Conservation (phyloP, 2,329 filamentous ascomycete genomes). For the Dothiorella sarmentorum region DNA sequence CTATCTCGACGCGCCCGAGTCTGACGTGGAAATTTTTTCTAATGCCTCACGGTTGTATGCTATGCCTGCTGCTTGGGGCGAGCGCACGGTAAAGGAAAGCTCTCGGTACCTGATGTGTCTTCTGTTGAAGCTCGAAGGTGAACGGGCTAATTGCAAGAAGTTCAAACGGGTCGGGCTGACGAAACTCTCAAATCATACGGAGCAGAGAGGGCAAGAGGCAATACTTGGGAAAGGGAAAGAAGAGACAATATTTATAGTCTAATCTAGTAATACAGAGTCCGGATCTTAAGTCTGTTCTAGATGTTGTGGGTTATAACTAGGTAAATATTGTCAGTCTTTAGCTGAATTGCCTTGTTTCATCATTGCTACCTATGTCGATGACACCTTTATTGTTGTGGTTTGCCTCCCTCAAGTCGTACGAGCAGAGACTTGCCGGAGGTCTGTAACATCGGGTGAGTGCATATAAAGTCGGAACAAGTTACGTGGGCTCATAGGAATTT, state of each 20-base stretch:
- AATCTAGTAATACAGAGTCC: too few species aligned
- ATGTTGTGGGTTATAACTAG: too few species aligned
- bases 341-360: too few species aligned
- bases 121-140: conserved; percentile 1
- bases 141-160: neutral
- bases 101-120: conserved; percentile 21
- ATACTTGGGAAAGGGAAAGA: neutral
- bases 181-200: neutral
- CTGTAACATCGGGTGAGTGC: too few species aligned
- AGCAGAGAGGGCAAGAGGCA: neutral
- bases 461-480: too few species aligned
- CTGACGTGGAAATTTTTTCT: conserved; percentile 19
- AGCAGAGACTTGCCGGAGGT: too few species aligned
- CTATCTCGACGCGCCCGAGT: conserved; percentile 20
- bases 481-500: too few species aligned
- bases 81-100: conserved; percentile 14
- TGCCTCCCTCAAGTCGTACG: too few species aligned
- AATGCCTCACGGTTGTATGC: conserved; percentile 13
- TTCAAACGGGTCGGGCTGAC: neutral
- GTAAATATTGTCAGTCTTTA: too few species aligned
- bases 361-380: too few species aligned
- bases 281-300: too few species aligned
- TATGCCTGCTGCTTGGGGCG: conserved; percentile 19
- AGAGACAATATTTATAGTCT: neutral
- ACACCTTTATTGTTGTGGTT: too few species aligned